Evolutionary conservation across 225 moss, liverwort and hornwort genomes (phyloP).

Genomic region (Thuidium tamariscinum): DNA sequence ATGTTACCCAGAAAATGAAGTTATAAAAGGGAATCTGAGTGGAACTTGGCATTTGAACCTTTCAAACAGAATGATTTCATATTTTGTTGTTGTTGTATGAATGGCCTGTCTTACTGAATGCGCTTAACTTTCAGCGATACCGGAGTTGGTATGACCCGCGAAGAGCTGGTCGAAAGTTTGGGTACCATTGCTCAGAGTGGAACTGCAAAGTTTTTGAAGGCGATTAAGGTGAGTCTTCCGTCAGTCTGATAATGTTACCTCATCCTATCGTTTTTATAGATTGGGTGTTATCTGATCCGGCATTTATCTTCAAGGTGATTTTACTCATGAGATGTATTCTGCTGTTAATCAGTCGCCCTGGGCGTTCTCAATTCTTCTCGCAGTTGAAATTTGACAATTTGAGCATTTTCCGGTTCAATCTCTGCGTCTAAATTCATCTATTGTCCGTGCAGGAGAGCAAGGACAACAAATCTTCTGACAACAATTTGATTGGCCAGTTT

Average conservation of each 20-base stretch:
- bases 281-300: background rate
- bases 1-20: background rate
- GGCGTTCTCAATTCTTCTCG: background rate
- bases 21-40: background rate
- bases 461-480: slow-evolving; percentile 53
- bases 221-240: slow-evolving; percentile 54
- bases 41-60: background rate
- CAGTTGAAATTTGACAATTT: background rate
- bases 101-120: background rate
- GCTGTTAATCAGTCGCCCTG: background rate
- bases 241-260: background rate
- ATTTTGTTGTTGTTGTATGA: background rate
- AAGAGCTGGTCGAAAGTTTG: slow-evolving; percentile 71
- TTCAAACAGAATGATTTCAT: background rate
- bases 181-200: slow-evolving; percentile 98
- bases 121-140: slow-evolving; percentile 43
- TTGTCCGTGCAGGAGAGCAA: slow-evolving; percentile 51
- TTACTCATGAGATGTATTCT: background rate
- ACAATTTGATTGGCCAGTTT: slow-evolving; percentile 93
- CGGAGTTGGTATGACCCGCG: slow-evolving; percentile 90
- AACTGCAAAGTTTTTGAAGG: slow-evolving; percentile 84
- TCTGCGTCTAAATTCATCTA: background rate
- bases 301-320: background rate
- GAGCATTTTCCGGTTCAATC: background rate
- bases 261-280: background rate